Evolutionary conservation across 805 yeast genomes (phyloP).

Genomic region (Candida berthetii): DNA sequence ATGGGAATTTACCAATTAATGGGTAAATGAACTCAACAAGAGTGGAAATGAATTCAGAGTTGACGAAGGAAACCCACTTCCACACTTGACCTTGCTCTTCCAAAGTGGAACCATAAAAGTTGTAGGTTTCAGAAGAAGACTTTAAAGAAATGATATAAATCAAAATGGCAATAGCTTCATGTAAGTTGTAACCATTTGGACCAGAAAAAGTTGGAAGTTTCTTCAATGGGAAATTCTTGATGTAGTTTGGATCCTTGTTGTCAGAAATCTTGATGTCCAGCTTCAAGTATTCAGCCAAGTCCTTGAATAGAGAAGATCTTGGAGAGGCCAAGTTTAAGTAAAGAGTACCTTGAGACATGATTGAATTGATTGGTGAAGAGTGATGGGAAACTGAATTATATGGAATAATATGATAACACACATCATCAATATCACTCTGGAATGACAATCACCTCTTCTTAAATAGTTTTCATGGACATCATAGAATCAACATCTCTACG

Average conservation of each 20-base stretch:
- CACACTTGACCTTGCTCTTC: background rate
- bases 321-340: background rate
- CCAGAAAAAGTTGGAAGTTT: constrained; percentile 60
- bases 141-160: background rate
- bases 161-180: constrained; percentile 52
- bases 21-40: background rate
- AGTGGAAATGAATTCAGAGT: background rate
- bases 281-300: background rate
- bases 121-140: background rate
- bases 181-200: constrained; percentile 56
- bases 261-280: constrained; percentile 45
- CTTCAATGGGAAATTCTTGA: constrained; percentile 48
- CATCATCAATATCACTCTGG: too few relatives aligned
- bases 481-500: background rate
- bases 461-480: background rate
- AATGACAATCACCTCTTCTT: too few relatives aligned
- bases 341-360: background rate
- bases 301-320: background rate
- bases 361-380: too few relatives aligned
- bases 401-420: too few relatives aligned
- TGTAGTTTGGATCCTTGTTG: constrained; percentile 28
- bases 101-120: background rate
- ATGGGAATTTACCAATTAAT: background rate
- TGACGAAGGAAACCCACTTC: background rate
- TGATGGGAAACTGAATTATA: too few relatives aligned